Evolutionary conservation across 768 basidiomycete genomes (phyloP).

Genomic region (Collybia mongolica): DNA sequence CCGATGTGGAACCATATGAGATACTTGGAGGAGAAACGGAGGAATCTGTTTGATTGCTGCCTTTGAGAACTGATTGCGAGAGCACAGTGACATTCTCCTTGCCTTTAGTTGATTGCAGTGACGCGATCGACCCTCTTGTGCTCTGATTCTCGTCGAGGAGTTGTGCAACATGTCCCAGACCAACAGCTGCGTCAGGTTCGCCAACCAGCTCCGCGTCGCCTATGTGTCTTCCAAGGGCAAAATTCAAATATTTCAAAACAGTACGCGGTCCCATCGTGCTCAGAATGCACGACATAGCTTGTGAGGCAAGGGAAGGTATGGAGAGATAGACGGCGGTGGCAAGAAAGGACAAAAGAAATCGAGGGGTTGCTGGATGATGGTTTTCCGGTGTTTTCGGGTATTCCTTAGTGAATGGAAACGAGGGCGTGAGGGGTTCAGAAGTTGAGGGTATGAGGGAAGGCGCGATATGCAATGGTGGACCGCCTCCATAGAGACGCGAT

Average conservation of each 20-base stretch:
- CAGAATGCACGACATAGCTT: constrained; percentile 71
- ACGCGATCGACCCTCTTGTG: background rate
- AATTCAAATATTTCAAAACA: constrained; percentile 72
- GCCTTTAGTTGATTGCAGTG: background rate
- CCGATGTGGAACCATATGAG: constrained; percentile 14
- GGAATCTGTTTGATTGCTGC: background rate
- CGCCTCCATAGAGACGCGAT: constrained; percentile 83
- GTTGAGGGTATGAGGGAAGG: constrained; percentile 64
- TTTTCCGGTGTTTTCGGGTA: constrained; percentile 38
- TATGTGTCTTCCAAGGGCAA: constrained; percentile 75
- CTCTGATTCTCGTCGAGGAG: constrained; percentile 35
- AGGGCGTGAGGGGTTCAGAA: constrained; percentile 67
- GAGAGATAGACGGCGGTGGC: constrained; percentile 87
- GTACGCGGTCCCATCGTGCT: constrained; percentile 79
- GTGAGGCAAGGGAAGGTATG: constrained; percentile 71
- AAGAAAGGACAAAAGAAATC: constrained; percentile 82
- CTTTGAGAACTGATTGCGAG: too few species aligned
- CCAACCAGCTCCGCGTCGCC: constrained; percentile 27
- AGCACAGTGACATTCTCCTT: background rate
- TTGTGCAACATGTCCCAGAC: constrained; percentile 67
- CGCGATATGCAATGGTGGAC: constrained; percentile 71
- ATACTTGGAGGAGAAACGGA: constrained; percentile 4
- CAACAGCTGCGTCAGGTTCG: constrained; percentile 63
- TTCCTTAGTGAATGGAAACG: constrained; percentile 41
- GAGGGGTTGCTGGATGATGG: constrained; percentile 75